Conservation (phyloP, 176 grass and related monocot species). For the Eleusine indica region DNA sequence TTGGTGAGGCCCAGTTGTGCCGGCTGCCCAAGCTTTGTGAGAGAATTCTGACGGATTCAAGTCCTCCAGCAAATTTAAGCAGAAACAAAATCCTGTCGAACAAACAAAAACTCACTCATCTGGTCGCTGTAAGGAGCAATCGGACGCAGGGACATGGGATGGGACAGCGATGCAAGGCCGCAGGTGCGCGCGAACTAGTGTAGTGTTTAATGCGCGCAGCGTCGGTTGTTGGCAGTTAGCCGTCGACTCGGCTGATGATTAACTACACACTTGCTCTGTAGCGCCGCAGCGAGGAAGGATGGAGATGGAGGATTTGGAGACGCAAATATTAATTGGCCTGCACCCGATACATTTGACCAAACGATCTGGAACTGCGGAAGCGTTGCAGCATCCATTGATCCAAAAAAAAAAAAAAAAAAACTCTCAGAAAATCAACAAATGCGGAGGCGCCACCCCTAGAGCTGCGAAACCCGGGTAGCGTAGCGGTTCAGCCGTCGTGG, state of each 20-base stretch:
- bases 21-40: not conserved
- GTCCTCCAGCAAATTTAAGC: not conserved
- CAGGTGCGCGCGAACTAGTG: not conserved
- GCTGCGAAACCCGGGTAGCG: too few species aligned
- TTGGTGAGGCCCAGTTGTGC: too few species aligned
- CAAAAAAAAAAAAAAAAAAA: too few species aligned
- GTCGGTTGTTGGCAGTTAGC: slow-evolving; percentile 17
- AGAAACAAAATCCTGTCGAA: not conserved
- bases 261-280: not conserved
- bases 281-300: not conserved
- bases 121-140: not conserved
- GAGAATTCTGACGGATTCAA: not conserved
- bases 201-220: not conserved
- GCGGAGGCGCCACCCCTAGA: too few species aligned
- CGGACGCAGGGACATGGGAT: not conserved
- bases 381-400: too few species aligned
- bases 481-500: too few species aligned
- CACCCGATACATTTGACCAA: not conserved
- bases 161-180: not conserved
- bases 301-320: not conserved
- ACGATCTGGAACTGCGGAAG: not conserved
- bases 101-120: not conserved
- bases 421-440: too few species aligned
- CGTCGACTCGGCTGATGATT: not conserved
- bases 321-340: not conserved